phyloP scores from a whole-genome alignment of 441 rosid species.

The Bruguiera hainesii region DNA sequence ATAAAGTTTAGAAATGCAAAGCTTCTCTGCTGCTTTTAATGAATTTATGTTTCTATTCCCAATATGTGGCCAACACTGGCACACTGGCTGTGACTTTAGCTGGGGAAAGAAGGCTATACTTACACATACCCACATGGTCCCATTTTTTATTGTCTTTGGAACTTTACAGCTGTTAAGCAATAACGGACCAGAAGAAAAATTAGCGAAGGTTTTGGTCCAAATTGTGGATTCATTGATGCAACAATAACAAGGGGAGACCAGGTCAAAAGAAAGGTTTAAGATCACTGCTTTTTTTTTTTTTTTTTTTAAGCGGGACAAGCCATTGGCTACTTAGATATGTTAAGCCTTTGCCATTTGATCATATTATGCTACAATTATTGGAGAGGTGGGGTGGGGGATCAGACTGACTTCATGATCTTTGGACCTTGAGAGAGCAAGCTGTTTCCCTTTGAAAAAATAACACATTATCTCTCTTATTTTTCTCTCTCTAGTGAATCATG shows the following conservation, averaged over 20 bases:
- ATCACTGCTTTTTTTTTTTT: background rate
- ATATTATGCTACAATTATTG: conserved; percentile 62
- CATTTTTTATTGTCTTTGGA: conserved; percentile 23
- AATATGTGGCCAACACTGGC: background rate
- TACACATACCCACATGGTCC: conserved; percentile 6
- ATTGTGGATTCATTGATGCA: conserved; percentile 15
- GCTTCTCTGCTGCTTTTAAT: background rate
- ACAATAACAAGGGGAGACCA: conserved; percentile 6
- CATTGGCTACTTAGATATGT: too few relatives aligned
- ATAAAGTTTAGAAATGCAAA: background rate
- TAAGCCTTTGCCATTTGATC: conserved; percentile 28
- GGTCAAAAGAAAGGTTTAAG: background rate
- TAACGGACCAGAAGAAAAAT: background rate
- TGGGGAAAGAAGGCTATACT: background rate
- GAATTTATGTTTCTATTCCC: background rate
- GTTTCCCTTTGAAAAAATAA: conserved; percentile 44
- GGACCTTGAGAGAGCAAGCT: conserved; percentile 54
- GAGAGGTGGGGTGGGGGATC: conserved; percentile 56
- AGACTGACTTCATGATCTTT: conserved; percentile 32
- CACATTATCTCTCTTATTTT: background rate
- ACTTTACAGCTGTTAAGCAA: conserved; percentile 50
- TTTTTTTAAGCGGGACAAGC: background rate
- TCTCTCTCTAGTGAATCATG: conserved; percentile 18
- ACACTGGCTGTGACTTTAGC: background rate
- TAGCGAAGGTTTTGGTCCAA: conserved; percentile 20